phyloP scores from a whole-genome alignment of 352 stramenopile species.

The Phytopythium ostracodes region DNA sequence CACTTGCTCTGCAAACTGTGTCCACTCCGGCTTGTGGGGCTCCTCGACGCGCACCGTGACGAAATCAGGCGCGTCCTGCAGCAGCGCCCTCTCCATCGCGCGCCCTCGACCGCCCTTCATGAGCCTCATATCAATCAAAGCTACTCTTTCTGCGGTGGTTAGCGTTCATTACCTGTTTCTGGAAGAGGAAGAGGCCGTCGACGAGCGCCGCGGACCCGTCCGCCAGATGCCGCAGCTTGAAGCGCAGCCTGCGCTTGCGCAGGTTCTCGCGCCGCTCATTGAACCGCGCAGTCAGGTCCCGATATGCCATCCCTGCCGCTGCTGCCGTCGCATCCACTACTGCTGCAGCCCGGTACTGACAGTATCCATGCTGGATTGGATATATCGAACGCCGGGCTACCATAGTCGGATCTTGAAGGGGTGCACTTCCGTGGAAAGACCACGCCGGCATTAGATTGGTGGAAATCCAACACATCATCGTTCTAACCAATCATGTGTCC shows the following conservation, averaged over 20 bases:
- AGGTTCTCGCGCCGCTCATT: conserved; percentile 31
- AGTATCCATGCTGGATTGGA: not conserved
- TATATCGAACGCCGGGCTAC: not conserved
- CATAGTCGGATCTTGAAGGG: conserved; percentile 45
- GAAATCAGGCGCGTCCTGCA: conserved; percentile 55
- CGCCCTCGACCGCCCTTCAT: conserved; percentile 37
- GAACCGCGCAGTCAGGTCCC: conserved; percentile 56
- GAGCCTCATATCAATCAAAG: not conserved
- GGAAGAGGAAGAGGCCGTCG: conserved; percentile 38
- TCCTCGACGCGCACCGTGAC: conserved; percentile 22
- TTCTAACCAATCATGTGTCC: conserved; percentile 10
- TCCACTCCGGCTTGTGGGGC: conserved; percentile 53
- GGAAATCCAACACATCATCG: conserved; percentile 5
- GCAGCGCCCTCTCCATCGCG: conserved; percentile 57
- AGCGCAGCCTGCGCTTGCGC: conserved; percentile 53
- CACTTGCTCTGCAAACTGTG: conserved; percentile 49
- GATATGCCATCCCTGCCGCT: conserved; percentile 43
- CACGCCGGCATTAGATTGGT: too few species aligned
- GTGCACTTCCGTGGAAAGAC: conserved; percentile 16
- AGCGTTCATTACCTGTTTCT: conserved; percentile 31
- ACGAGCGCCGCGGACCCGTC: conserved; percentile 32
- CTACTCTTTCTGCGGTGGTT: too few species aligned
- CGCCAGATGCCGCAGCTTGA: conserved; percentile 45
- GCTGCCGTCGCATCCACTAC: not conserved
- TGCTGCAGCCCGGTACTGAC: not conserved